Evolutionary conservation across 306 rosid genomes (phyloP), one percentile per base, ranked within the genome.

Genomic region (Malus asiatica): DNA sequence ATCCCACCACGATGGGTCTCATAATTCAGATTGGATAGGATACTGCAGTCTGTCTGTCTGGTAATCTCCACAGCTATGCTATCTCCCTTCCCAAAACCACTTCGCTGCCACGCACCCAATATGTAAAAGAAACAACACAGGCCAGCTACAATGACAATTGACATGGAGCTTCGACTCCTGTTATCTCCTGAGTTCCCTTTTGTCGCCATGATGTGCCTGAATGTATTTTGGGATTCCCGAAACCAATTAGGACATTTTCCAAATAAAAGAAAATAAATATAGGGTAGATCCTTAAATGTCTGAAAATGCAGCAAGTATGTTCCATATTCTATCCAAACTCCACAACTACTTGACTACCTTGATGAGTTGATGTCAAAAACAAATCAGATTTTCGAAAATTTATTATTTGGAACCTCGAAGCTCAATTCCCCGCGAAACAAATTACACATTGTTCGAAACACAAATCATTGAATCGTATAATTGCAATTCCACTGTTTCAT

Each of bases 61-160:
- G 91, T 88, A 62, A 92, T 78, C 86, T 86, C 87, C 78, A 83
- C 68, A 4, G 97, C 97, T 79, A 92, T 92, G 72, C 89, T 90
- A 66, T 92, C 97, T 66, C 97, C 96, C 77, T 92, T 92, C 58
- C 97, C 97, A 64, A 87, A 92, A 66, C 97, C 96, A 75, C 97
- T 92, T 79, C 92, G 84, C 80, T 92, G 91, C 97, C 97, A 92
- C 16, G 89, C 88, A 66, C 97, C 97, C 78, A 90, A 77, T 80
- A 92, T 25, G 74, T 90, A 92, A 88, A 92, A 92, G 89, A 87
- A 87, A 83, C 88, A 90, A 80, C 96, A 92, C 76, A 90, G 81
- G 44, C 86, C 93, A 75, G 88, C 82, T 22, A 90, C 51, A 72
- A 88, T 78, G 77, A 90, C 82, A 86, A 92, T n/a, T 8, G 88